Conservation (phyloP, 2,329 filamentous ascomycete species). For the Aurifilum marmelostoma region DNA sequence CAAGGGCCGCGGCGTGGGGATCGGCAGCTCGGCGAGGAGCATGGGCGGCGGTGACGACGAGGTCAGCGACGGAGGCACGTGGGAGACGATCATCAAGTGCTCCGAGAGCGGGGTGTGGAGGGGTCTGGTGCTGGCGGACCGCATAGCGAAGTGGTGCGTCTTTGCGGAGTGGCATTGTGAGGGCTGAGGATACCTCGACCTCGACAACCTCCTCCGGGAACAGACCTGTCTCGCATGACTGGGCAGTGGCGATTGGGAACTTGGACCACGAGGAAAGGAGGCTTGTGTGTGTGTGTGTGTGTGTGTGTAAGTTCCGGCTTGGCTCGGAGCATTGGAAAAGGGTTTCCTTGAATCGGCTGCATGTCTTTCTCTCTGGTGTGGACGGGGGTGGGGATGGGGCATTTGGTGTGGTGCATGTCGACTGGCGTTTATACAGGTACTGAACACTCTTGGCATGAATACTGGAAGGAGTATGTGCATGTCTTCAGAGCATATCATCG, state of each 20-base stretch:
- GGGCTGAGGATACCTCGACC: conserved; percentile 26
- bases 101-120: conserved; percentile 81
- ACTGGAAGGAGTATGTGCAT: background rate
- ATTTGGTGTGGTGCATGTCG: conserved; percentile 5
- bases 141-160: conserved; percentile 87
- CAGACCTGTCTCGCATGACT: background rate
- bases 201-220: no score
- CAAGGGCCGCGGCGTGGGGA: conserved; percentile 54
- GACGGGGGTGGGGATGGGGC: background rate
- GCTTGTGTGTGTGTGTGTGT: no score
- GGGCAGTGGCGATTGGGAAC: background rate
- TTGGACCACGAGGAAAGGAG: no score
- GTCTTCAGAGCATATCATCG: conserved; percentile 4
- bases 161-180: conserved; percentile 81
- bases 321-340: background rate
- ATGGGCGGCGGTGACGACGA: conserved; percentile 52
- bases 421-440: conserved; percentile 1
- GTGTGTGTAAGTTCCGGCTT: background rate
- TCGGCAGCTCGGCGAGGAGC: conserved; percentile 39
- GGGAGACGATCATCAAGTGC: conserved; percentile 92
- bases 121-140: conserved; percentile 79
- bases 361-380: background rate
- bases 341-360: background rate
- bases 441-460: background rate
- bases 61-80: conserved; percentile 70